Conservation (phyloP, 768 basidiomycete genomes). For the Podaxis carcinomalis region DNA sequence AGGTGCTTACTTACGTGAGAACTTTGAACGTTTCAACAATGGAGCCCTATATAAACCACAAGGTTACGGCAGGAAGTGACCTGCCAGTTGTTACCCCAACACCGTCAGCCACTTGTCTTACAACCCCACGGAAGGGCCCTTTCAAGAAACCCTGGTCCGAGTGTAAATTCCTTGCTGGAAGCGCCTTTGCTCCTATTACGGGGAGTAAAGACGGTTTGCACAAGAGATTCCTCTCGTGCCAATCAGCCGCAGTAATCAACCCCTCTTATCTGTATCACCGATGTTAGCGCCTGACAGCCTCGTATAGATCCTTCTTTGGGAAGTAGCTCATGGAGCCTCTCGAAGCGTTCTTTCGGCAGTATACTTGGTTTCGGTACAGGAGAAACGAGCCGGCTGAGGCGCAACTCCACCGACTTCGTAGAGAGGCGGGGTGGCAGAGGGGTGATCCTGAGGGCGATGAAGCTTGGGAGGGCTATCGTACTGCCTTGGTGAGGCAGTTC, state of each 20-base stretch:
- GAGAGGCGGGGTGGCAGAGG: conserved; percentile 13
- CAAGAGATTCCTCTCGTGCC: neutral
- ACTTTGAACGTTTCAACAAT: too few species aligned
- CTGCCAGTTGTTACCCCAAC: neutral
- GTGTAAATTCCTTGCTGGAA: neutral
- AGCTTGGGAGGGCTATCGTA: conserved; percentile 19
- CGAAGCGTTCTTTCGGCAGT: neutral
- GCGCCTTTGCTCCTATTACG: neutral
- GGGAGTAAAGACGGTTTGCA: neutral
- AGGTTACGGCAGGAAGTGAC: neutral
- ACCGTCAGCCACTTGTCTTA: neutral
- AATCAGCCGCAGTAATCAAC: neutral
- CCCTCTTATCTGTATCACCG: neutral
- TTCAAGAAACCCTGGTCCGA: neutral
- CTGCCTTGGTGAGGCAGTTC: conserved; percentile 29
- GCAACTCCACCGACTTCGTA: conserved; percentile 24
- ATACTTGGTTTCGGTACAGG: neutral
- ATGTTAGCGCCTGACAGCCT: neutral
- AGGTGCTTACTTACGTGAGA: too few species aligned
- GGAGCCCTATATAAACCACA: neutral
- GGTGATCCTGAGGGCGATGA: neutral
- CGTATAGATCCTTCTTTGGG: neutral
- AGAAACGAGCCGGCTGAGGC: neutral
- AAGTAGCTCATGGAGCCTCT: neutral
- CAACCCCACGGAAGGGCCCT: neutral